Evolutionary conservation across 495 filamentous ascomycete species (phyloP), one percentile per base, ranked within the genome.

Genomic region (Xylaria curta): DNA sequence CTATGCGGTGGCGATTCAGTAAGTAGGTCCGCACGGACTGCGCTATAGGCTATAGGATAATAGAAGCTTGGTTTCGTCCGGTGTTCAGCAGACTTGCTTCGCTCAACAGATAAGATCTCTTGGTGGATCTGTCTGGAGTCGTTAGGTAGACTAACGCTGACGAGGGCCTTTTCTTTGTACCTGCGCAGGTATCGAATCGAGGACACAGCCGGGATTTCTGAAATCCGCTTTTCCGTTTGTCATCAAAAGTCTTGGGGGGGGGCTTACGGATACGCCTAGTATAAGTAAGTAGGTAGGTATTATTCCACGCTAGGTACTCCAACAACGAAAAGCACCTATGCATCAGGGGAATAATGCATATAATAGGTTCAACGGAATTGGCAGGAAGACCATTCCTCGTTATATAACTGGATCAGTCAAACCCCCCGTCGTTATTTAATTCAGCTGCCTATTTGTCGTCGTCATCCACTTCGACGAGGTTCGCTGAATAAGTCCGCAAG

Each of bases 401-500:
- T 67, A 67, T 67, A 67, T 24, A 67, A 44, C 26, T 67, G 49
- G 65, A 56, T 19, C 31, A 38, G n/a, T n/a, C n/a, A 17, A 28
- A 0, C 49, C 47, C 47, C 65, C 49, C 44, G 65, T 51, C 46
- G 17, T 19, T 24, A 67, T 42, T 26, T 67, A 54, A 67, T 67
- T 56, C 47, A 67, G 65, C 49, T 67, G 65, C 65, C 65, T 67
- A 44, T 44, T 56, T 56, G 65, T 54, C 65, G 65, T 67, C 49
- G 49, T 56, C 65, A 67, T 67, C 65, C 6, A 9, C 21, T 67
- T 42, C 49, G 47, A 21, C 65, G 47, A 67, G n/a, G 33, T 56
- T 56, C 65, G 31, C 28, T 17, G 13, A 51, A 38, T n/a, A 44
- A 28, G 33, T 44, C 13, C 21, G 19, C 49, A 54, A 13, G 4